Evolutionary conservation across 768 basidiomycete species (phyloP).

Genomic region (Cyathus striatus): DNA sequence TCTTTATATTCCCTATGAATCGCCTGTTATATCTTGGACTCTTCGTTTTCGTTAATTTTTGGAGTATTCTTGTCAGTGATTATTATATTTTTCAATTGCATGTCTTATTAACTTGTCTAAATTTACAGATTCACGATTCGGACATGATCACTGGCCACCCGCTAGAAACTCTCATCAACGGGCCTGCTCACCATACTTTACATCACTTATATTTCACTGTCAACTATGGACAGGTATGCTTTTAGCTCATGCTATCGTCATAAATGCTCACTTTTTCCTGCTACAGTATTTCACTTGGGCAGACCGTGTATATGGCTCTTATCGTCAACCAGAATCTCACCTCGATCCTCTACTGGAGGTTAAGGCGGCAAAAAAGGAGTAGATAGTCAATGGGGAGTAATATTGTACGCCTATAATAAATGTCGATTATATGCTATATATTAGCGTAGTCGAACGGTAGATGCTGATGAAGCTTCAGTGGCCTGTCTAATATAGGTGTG

Average conservation of each 20-base stretch:
- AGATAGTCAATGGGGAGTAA: too few species aligned
- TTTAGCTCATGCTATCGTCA: background rate
- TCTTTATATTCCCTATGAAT: constrained; percentile 88
- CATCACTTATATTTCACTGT: constrained; percentile 97
- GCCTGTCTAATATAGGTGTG: too few species aligned
- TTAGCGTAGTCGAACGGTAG: too few species aligned
- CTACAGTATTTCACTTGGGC: constrained; percentile 96
- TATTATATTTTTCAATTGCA: too few species aligned
- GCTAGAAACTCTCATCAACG: constrained; percentile 89
- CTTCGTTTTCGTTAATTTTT: constrained; percentile 90
- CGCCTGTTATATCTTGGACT: constrained; percentile 77
- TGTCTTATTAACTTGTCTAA: too few species aligned
- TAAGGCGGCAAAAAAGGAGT: constrained; percentile 20
- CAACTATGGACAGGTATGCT: constrained; percentile 84
- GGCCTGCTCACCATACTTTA: constrained; percentile 96
- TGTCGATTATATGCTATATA: background rate
- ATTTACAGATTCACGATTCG: constrained; percentile 91
- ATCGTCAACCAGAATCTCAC: constrained; percentile 78
- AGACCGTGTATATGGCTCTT: constrained; percentile 78
- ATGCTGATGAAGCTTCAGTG: too few species aligned
- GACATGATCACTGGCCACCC: constrained; percentile 95
- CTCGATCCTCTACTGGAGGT: constrained; percentile 86
- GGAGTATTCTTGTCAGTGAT: constrained; percentile 81
- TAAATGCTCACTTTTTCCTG: constrained; percentile 9
- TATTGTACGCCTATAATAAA: constrained; percentile 1